Base-by-base conservation (phyloP, 2,329 filamentous ascomycete species). In the Seiridium cupressi region DNA sequence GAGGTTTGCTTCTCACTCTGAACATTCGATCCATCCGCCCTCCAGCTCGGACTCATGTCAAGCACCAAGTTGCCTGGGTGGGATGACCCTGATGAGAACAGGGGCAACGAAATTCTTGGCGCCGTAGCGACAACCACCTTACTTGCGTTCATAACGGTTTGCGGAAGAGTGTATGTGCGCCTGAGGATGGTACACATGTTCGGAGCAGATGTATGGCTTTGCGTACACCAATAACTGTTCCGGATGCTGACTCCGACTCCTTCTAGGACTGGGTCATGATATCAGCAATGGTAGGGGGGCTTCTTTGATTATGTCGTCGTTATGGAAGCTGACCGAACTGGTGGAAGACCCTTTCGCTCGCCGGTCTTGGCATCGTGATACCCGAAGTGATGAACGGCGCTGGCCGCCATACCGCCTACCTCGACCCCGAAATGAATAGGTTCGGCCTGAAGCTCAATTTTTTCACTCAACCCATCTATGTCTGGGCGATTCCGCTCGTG, bases 371-470 rank as follows among this genome's bases (percentile, higher is more conserved):
- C 2, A 53, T 81, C 32, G 69, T 81, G 49, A 70, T 80, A 11
- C 71, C 70, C 0, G 69, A 79, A 53, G 74, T 81, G 3, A 58
- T 68, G 1, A 69, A 77, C 49, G 80, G 80, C 3, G 79, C 76
- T n/a, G 81, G 81, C 5, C 71, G 70, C 51, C 81, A 84, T 51
- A 69, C 74, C 3, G 74, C 74, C 10, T 76, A 81, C 60, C 74
- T 83, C 48, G 64, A 73, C 1, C 64, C 68, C 0, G 63, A 65
- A 3, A 63, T 75, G n/a, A 72, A 71, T 35, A 64, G 72, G 51
- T 66, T 61, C 1, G 80, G 74, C 2, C 70, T 78, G 65, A 76
- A 77, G 60, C 60, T 79, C 55, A 78, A 78, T 55, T 80, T 79
- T 40, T 66, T 75, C 56, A 72, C 74, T 3, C 81, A 83, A 58